These are phyloP conservation scores for Hymenotorrendiella dingleyae DNA, from an alignment of 2,329 filamentous ascomycete species.

Conservation along the genomic window DNA sequence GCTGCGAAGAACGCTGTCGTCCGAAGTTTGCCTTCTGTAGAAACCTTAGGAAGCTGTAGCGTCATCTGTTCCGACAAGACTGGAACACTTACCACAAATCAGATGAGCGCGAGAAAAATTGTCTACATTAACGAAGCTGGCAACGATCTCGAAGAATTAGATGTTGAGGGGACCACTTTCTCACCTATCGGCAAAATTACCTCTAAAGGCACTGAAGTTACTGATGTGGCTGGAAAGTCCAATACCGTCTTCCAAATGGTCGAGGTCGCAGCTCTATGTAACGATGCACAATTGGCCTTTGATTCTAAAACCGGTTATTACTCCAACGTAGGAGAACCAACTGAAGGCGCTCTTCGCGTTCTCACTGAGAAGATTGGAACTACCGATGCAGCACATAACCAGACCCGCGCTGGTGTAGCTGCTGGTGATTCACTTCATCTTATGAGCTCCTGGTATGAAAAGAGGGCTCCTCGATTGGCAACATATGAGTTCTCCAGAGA, in stretches of 20 bases:
- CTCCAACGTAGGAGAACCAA: slow-evolving; percentile 86
- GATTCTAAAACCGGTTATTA: slow-evolving; percentile 70
- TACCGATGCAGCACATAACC: slow-evolving; percentile 42
- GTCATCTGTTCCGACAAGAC: slow-evolving; percentile 99
- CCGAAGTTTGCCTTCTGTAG: slow-evolving; percentile 89
- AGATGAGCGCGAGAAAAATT: slow-evolving; percentile 96
- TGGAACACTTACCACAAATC: slow-evolving; percentile 94
- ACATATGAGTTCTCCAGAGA: slow-evolving; percentile 97
- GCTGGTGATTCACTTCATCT: slow-evolving; percentile 65
- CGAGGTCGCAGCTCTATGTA: slow-evolving; percentile 72
- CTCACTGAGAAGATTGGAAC: slow-evolving; percentile 94
- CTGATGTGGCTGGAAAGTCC: slow-evolving; percentile 65
- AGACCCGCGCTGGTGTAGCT: slow-evolving; percentile 40
- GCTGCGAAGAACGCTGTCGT: slow-evolving; percentile 97
- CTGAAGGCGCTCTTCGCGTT: slow-evolving; percentile 86
- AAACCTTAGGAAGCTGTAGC: slow-evolving; percentile 97
- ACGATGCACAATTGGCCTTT: slow-evolving; percentile 78
- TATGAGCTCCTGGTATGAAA: slow-evolving; percentile 80
- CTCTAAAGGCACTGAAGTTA: slow-evolving; percentile 59
- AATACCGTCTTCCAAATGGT: slow-evolving; percentile 74
- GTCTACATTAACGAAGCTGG: slow-evolving; percentile 75
- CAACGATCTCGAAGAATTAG: slow-evolving; percentile 72
- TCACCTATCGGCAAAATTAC: slow-evolving; percentile 72
- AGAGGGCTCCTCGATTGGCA: slow-evolving; percentile 65
- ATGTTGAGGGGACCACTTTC: slow-evolving; percentile 91